Evolutionary conservation across 768 basidiomycete species (phyloP).

Genomic region (Pleurotus platypus): DNA sequence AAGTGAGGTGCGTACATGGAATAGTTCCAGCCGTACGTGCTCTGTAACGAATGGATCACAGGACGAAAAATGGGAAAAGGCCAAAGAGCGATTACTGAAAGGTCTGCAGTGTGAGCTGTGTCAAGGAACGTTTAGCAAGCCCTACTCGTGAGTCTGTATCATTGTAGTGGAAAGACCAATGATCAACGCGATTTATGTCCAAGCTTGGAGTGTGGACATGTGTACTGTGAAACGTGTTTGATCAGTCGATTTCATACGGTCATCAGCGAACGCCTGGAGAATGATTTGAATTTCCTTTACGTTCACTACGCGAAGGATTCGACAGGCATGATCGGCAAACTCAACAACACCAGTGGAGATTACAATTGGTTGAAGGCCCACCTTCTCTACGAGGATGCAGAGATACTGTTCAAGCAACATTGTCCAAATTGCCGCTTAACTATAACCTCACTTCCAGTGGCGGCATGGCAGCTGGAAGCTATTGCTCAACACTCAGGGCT

Average conservation of each 20-base stretch:
- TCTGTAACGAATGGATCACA: too few species aligned
- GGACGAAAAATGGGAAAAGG: too few species aligned
- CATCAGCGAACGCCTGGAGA: neutral
- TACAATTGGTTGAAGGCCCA: neutral
- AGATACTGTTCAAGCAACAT: neutral
- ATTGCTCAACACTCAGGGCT: neutral
- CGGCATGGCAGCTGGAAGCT: neutral
- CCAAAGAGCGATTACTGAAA: too few species aligned
- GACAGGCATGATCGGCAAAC: too few species aligned
- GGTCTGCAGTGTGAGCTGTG: too few species aligned
- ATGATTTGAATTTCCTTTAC: neutral
- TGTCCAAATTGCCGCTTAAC: neutral
- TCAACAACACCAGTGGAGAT: neutral
- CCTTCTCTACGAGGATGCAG: neutral
- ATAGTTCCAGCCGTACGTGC: too few species aligned
- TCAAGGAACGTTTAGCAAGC: too few species aligned
- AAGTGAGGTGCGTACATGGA: too few species aligned
- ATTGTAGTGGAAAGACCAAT: too few species aligned
- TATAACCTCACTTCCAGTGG: neutral
- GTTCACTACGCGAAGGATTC: neutral
- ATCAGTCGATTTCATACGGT: neutral
- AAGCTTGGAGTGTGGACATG: neutral
- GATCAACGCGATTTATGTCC: too few species aligned
- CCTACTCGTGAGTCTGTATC: too few species aligned
- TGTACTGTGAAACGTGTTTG: neutral